Evolutionary conservation across 2,329 filamentous ascomycete genomes (phyloP).

Genomic region (Knufia fluminis): DNA sequence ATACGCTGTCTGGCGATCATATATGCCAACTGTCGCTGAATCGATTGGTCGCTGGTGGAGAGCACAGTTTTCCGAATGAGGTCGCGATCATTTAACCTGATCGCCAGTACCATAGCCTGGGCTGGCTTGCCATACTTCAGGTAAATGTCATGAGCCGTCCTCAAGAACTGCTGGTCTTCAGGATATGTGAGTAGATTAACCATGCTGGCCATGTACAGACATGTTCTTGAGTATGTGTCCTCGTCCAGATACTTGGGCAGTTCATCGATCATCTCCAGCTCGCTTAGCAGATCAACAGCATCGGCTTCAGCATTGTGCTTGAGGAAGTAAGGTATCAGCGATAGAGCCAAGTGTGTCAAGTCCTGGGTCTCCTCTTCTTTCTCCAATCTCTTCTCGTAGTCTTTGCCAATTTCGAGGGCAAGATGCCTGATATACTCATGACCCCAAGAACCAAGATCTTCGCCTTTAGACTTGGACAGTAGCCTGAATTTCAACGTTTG

Average conservation of each 20-base stretch:
- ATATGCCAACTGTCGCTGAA: conserved; percentile 92
- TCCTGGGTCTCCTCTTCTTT: conserved; percentile 78
- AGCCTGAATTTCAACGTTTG: conserved; percentile 95
- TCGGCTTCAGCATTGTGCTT: conserved; percentile 97
- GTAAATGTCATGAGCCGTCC: conserved; percentile 88
- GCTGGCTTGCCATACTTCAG: conserved; percentile 85
- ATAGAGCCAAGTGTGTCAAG: conserved; percentile 71
- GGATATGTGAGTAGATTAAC: conserved; percentile 95
- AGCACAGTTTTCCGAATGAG: conserved; percentile 77
- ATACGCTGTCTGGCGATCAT: conserved; percentile 87
- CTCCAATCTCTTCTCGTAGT: conserved; percentile 78
- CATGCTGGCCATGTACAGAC: conserved; percentile 98
- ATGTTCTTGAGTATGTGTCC: conserved; percentile 86
- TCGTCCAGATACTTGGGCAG: conserved; percentile 84
- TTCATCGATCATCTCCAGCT: conserved; percentile 92
- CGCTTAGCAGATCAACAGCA: conserved; percentile 92
- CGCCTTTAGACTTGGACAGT: conserved; percentile 62
- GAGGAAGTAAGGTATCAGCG: conserved; percentile 86
- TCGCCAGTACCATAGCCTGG: conserved; percentile 88
- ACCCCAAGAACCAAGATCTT: conserved; percentile 93
- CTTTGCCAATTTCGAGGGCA: conserved; percentile 88
- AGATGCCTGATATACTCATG: conserved; percentile 97
- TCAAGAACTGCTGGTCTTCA: conserved; percentile 91
- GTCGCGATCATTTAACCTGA: conserved; percentile 77
- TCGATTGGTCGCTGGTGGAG: conserved; percentile 65